Percentiles rank a stretch among this genome's conserved stretches.
Evolutionary conservation across 176 grass and related monocot genomes (phyloP).

Genomic region (Eleusine coracana): DNA sequence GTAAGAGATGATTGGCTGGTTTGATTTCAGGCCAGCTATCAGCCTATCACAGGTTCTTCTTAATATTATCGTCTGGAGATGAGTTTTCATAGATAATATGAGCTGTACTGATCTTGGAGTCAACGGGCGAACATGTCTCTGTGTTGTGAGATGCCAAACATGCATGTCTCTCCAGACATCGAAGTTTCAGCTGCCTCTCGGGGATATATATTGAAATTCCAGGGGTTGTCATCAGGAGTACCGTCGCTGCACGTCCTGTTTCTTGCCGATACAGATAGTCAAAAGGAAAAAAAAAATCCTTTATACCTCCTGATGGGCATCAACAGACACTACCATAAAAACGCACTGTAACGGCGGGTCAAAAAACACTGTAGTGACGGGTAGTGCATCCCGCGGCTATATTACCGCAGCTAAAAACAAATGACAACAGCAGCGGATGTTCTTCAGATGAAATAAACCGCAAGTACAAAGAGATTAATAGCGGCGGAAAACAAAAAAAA

Average conservation of each 20-base stretch:
- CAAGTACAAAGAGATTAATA: too few species aligned
- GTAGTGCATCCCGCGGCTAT: too few species aligned
- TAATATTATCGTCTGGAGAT: neutral
- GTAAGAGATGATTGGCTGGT: too few species aligned
- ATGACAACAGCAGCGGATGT: too few species aligned
- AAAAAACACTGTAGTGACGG: too few species aligned
- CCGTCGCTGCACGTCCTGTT: neutral
- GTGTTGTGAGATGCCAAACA: neutral
- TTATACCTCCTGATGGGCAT: too few species aligned
- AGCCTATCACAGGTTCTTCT: neutral
- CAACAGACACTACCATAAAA: too few species aligned
- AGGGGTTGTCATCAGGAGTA: conserved; percentile 9
- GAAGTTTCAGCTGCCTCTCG: conserved; percentile 28
- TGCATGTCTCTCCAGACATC: neutral
- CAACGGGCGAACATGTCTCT: neutral
- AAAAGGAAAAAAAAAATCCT: too few species aligned
- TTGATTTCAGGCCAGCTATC: neutral
- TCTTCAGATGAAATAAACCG: too few species aligned
- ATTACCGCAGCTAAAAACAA: too few species aligned
- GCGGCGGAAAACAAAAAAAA: too few species aligned
- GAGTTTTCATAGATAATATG: neutral
- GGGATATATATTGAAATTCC: conserved; percentile 34
- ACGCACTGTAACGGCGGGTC: too few species aligned
- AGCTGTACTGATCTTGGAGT: neutral
- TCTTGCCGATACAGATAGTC: neutral